phyloP scores from a whole-genome alignment of 768 basidiomycete genomes.

The Boletus coccyginus region DNA sequence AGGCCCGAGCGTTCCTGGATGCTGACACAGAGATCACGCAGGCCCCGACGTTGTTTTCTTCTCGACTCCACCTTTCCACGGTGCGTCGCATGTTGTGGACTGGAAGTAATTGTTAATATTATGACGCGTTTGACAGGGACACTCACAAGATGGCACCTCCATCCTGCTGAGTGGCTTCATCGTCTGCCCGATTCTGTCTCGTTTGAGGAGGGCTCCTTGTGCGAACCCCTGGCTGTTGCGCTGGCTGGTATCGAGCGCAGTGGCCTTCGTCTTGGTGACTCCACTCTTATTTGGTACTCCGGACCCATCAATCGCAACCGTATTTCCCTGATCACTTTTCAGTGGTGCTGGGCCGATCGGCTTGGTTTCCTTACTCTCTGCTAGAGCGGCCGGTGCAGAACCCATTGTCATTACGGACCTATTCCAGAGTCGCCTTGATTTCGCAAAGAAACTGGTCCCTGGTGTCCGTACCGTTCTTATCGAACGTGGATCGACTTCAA shows the following conservation, averaged over 20 bases:
- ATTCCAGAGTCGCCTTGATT: slow-evolving; percentile 62
- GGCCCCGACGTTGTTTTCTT: slow-evolving; percentile 57
- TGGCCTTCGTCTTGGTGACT: slow-evolving; percentile 62
- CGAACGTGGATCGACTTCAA: slow-evolving; percentile 41
- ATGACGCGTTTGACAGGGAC: slow-evolving; percentile 41
- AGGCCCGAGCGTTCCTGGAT: too few relatives aligned
- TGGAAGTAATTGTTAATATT: background rate
- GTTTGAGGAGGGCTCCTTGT: slow-evolving; percentile 66
- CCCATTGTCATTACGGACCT: slow-evolving; percentile 70
- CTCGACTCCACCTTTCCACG: slow-evolving; percentile 68
- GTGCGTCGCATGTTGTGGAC: slow-evolving; percentile 27
- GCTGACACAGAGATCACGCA: slow-evolving; percentile 9
- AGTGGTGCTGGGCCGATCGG: slow-evolving; percentile 72
- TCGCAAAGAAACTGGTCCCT: slow-evolving; percentile 60
- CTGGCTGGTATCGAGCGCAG: slow-evolving; percentile 67
- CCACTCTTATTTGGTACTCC: slow-evolving; percentile 55
- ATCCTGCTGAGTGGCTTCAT: slow-evolving; percentile 68
- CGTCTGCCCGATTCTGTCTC: slow-evolving; percentile 58
- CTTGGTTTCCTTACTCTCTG: slow-evolving; percentile 57
- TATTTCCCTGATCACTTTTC: slow-evolving; percentile 13
- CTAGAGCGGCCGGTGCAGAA: slow-evolving; percentile 66
- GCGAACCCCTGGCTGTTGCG: slow-evolving; percentile 66
- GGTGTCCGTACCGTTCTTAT: slow-evolving; percentile 58
- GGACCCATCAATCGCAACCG: background rate
- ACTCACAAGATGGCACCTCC: slow-evolving; percentile 62